Conservation (phyloP, 2,329 filamentous ascomycete genomes). For the Aspergillus chevalieri region DNA sequence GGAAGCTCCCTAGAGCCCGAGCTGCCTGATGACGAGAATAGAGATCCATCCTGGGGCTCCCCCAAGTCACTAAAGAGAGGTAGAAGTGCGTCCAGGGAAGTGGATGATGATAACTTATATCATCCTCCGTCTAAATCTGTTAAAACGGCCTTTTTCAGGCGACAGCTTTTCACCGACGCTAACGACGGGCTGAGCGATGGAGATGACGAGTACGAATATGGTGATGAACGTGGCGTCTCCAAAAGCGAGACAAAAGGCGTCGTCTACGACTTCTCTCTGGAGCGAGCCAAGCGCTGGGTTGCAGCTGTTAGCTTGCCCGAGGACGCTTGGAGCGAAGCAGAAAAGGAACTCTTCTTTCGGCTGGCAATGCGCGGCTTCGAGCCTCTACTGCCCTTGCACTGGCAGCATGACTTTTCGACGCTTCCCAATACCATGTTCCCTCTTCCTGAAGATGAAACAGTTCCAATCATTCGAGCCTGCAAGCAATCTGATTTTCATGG, state of each 20-base stretch:
- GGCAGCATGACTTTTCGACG: conserved; percentile 50
- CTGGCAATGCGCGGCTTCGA: conserved; percentile 52
- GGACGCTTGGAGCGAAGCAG: conserved; percentile 46
- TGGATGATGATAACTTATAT: conserved; percentile 3
- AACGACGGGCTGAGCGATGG: conserved; percentile 3
- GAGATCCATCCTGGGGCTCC: background rate
- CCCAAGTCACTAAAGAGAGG: background rate
- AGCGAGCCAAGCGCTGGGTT: conserved; percentile 30
- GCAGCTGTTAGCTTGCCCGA: conserved; percentile 34
- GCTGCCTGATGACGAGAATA: background rate
- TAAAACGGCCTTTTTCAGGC: background rate
- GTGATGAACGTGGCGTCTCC: conserved; percentile 7
- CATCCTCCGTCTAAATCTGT: background rate
- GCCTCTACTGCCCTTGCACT: conserved; percentile 47
- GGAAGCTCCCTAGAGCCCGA: background rate
- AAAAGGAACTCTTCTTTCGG: conserved; percentile 48
- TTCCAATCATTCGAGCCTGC: conserved; percentile 43
- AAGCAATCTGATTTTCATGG: conserved; percentile 42
- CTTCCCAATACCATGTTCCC: conserved; percentile 51
- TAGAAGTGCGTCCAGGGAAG: background rate
- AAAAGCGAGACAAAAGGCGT: conserved; percentile 20
- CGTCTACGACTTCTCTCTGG: conserved; percentile 22
- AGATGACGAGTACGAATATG: conserved; percentile 9
- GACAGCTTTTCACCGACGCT: background rate
- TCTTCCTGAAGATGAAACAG: conserved; percentile 23